Evolutionary conservation across 2,329 filamentous ascomycete species (phyloP), one percentile per base, ranked within the genome.

Genomic region (Xylaria sp.): DNA sequence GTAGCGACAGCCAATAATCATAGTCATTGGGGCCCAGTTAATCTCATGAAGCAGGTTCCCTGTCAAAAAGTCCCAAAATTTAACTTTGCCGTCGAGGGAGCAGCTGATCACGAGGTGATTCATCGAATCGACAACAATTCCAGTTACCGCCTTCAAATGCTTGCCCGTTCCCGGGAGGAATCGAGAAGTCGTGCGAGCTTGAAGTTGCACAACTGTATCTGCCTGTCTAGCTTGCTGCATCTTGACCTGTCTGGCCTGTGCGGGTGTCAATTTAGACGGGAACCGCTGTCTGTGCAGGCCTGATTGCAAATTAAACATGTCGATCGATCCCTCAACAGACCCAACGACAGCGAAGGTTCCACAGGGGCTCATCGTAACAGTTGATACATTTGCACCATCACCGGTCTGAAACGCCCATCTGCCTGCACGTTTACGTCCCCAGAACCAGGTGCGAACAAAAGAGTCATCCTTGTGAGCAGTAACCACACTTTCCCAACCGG

Each of bases 221-320:
- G 82, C 80, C 64, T 87, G 81, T 70, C 79, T 84, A 65, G 84
- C 77, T 71, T 88, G 86, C 69, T 87, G 85, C 68, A 89, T 78
- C 72, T 89, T 91, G 49, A 93, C 75, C 73, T 91, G 90, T 67
- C 90, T 88, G 2, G 91, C 90, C 77, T 96, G 92, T 0, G 87
- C 86, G 1, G 90, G 90, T 1, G 90, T 93, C 46, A 96, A 77
- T 44, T 85, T 86, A 8, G 92, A 88, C 0, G 95, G 95, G 75
- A 96, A 99, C 17, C 90, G 87, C 72, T 96, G 92, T 60, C 94
- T 88, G 75, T 96, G 92, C 19, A 89, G 81, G 44, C 95, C 95
- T 44, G 95, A 98, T 75, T 99, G 95, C 60, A 99, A 81, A 74
- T 99, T 99, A 84, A 91, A 98, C 90, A 96, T 94, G 75, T 97